phyloP scores from a whole-genome alignment of 2,329 filamentous ascomycete species.

The Stemphylium beticola region DNA sequence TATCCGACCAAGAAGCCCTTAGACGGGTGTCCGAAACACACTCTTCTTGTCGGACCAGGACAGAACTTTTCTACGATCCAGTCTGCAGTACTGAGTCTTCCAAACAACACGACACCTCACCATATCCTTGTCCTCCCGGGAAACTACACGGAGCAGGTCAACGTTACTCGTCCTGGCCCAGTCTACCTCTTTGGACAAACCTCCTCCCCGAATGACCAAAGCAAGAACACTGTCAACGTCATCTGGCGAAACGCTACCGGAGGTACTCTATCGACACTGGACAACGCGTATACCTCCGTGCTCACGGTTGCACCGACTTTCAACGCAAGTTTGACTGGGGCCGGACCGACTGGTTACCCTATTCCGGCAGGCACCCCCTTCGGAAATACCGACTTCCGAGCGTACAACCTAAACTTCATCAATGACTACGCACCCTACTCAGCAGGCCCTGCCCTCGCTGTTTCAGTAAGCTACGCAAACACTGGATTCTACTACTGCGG shows the following conservation, averaged over 20 bases:
- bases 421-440: conserved; percentile 63
- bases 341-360: conserved; percentile 66
- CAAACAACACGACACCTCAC: conserved; percentile 54
- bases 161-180: conserved; percentile 67
- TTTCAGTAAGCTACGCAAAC: conserved; percentile 68
- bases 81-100: conserved; percentile 56
- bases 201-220: conserved; percentile 55
- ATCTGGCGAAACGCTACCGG: conserved; percentile 64
- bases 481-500: conserved; percentile 71
- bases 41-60: conserved; percentile 38
- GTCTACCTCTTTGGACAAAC: conserved; percentile 68
- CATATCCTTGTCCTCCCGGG: conserved; percentile 67
- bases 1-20: conserved; percentile 45
- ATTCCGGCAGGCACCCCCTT: conserved; percentile 68
- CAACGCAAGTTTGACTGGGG: conserved; percentile 66
- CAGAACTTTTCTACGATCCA: conserved; percentile 51
- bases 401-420: conserved; percentile 70
- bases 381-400: conserved; percentile 67
- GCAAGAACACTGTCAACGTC: conserved; percentile 61
- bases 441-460: conserved; percentile 64
- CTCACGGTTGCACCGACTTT: conserved; percentile 69
- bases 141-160: conserved; percentile 68
- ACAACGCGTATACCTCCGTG: conserved; percentile 68
- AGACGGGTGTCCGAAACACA: conserved; percentile 47
- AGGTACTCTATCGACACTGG: conserved; percentile 53